These are phyloP conservation scores for Orbilia quercus DNA, from an alignment of 2,329 filamentous ascomycete genomes.

Conservation along the genomic window DNA sequence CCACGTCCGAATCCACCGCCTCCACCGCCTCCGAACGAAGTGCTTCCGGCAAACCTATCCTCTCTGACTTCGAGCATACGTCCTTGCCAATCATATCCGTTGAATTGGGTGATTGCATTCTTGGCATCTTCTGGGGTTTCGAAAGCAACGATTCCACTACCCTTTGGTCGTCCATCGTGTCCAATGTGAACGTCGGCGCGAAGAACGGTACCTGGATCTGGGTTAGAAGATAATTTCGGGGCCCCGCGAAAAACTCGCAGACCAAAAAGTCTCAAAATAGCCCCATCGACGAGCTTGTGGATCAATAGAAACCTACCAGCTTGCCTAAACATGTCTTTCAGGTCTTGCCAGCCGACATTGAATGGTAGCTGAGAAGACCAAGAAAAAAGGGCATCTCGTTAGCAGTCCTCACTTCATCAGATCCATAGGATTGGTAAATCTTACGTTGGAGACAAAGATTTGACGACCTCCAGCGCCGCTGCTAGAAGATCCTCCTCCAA, in stretches of 20 bases:
- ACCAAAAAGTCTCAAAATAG: slow-evolving; percentile 14
- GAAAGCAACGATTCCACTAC: slow-evolving; percentile 96
- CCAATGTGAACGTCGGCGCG: slow-evolving; percentile 95
- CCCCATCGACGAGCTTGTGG: slow-evolving; percentile 57
- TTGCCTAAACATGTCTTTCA: slow-evolving; percentile 98
- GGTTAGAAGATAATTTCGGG: slow-evolving; percentile 32
- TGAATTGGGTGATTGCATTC: slow-evolving; percentile 96
- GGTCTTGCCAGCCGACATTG: slow-evolving; percentile 97
- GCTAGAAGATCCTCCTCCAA: slow-evolving; percentile 63
- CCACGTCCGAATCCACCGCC: slow-evolving; percentile 64
- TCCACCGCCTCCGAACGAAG: slow-evolving; percentile 64
- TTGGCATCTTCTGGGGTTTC: slow-evolving; percentile 94
- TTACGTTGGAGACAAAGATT: slow-evolving; percentile 97
- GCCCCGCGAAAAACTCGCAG: slow-evolving; percentile 48
- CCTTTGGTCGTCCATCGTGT: slow-evolving; percentile 92
- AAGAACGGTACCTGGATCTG: slow-evolving; percentile 77
- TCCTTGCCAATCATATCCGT: slow-evolving; percentile 98
- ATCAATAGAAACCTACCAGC: slow-evolving; percentile 76
- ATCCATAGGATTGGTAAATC: slow-evolving; percentile 66
- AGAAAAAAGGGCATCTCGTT: slow-evolving; percentile 59
- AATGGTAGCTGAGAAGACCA: slow-evolving; percentile 83
- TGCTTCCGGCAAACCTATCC: slow-evolving; percentile 83
- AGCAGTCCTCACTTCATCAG: slow-evolving; percentile 1
- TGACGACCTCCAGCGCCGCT: slow-evolving; percentile 77
- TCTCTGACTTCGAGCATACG: slow-evolving; percentile 92